Evolutionary conservation across 2,329 filamentous ascomycete genomes (phyloP).

Genomic region (Lachnellula hyalina): DNA sequence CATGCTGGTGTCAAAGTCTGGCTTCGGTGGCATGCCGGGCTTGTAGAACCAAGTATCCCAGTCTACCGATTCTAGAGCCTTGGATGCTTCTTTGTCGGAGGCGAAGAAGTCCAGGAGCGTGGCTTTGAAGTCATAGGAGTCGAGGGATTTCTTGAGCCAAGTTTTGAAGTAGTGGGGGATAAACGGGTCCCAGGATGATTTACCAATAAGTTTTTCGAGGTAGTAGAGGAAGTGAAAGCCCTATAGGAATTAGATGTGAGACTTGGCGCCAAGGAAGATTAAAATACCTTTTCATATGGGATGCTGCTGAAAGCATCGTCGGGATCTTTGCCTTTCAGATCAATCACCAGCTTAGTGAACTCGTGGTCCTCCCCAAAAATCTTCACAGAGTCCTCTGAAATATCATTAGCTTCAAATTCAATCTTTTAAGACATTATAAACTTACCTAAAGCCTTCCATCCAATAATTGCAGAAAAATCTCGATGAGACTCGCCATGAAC

Average conservation of each 20-base stretch:
- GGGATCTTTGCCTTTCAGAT: slow-evolving; percentile 85
- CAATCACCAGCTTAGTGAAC: slow-evolving; percentile 86
- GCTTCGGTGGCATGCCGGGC: slow-evolving; percentile 86
- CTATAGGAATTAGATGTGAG: slow-evolving; percentile 16
- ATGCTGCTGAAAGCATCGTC: slow-evolving; percentile 92
- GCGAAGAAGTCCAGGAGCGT: slow-evolving; percentile 83
- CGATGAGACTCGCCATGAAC: slow-evolving; percentile 81
- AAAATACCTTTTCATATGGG: slow-evolving; percentile 73
- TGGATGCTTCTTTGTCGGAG: slow-evolving; percentile 53
- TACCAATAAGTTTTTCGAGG: slow-evolving; percentile 78
- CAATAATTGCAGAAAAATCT: slow-evolving; percentile 92
- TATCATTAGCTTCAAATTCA: neutral
- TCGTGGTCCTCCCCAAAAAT: slow-evolving; percentile 78
- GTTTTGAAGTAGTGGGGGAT: slow-evolving; percentile 91
- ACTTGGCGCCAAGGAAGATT: neutral
- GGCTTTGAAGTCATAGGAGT: slow-evolving; percentile 90
- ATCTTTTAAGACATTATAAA: neutral
- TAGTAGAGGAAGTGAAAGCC: slow-evolving; percentile 92
- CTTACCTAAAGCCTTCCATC: slow-evolving; percentile 67
- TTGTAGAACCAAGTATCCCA: slow-evolving; percentile 88
- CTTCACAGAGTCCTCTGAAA: slow-evolving; percentile 66
- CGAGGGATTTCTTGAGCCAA: slow-evolving; percentile 80
- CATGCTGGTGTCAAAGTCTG: slow-evolving; percentile 81
- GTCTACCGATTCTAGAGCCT: slow-evolving; percentile 68
- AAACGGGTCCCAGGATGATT: slow-evolving; percentile 87